Conservation (phyloP, 305 asterid species). For the Fraxinus baroniana region DNA sequence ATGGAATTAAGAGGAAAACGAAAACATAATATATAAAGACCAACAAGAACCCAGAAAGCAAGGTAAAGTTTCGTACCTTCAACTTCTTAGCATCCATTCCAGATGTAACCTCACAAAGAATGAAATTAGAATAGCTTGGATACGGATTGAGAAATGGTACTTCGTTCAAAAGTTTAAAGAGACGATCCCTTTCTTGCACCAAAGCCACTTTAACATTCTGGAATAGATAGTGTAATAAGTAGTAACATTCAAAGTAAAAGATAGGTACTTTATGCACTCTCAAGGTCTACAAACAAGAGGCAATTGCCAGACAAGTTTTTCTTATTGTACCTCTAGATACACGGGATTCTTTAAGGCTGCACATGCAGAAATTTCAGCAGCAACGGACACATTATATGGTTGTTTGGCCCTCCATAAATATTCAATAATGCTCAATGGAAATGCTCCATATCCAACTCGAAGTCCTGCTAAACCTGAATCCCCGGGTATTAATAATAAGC, state of each 20-base stretch:
- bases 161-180: slow-evolving; percentile 73
- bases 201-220: slow-evolving; percentile 90
- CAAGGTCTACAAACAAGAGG: not conserved
- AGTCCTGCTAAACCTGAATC: slow-evolving; percentile 90
- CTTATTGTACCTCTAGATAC: slow-evolving; percentile 49
- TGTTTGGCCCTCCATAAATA: slow-evolving; percentile 97
- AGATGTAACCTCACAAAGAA: slow-evolving; percentile 85
- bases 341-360: slow-evolving; percentile 48
- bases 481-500: slow-evolving; percentile 15
- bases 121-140: slow-evolving; percentile 89
- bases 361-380: slow-evolving; percentile 70
- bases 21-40: not conserved
- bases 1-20: not conserved
- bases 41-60: not conserved
- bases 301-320: not conserved
- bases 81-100: slow-evolving; percentile 91
- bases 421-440: slow-evolving; percentile 83
- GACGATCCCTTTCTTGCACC: slow-evolving; percentile 83
- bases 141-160: slow-evolving; percentile 84
- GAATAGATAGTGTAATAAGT: slow-evolving; percentile 24
- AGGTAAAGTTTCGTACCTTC: slow-evolving; percentile 53
- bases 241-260: not conserved
- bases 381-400: slow-evolving; percentile 94
- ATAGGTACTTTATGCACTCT: not conserved
- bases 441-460: slow-evolving; percentile 92